Evolutionary conservation across 306 rosid species (phyloP).

Genomic region (Rosa persica): DNA sequence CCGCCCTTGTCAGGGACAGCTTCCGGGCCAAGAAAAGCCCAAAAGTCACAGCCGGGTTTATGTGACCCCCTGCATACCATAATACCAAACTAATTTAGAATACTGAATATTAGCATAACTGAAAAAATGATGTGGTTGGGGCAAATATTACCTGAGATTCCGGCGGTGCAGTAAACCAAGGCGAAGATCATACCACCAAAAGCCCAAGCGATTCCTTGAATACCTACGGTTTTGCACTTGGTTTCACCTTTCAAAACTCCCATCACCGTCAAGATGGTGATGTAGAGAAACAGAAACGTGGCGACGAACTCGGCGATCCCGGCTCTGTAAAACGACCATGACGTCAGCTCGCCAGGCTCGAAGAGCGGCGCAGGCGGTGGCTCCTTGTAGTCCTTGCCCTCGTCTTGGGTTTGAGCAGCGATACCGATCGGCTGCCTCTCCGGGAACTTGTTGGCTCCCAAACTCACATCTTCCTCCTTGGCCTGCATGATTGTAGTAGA

Average conservation of each 20-base stretch:
- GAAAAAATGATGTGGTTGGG: too few species aligned
- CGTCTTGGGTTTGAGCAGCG: constrained; percentile 74
- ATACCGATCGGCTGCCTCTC: constrained; percentile 81
- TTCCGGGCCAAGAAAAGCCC: constrained; percentile 82
- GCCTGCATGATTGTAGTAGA: constrained; percentile 51
- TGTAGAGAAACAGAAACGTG: constrained; percentile 53
- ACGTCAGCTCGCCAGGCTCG: constrained; percentile 73
- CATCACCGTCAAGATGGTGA: constrained; percentile 56
- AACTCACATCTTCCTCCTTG: constrained; percentile 73
- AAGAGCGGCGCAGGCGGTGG: constrained; percentile 67
- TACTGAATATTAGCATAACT: neutral
- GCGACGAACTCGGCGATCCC: constrained; percentile 63
- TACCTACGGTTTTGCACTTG: constrained; percentile 60
- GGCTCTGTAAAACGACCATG: constrained; percentile 71
- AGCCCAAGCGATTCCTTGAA: constrained; percentile 78
- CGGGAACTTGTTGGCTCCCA: constrained; percentile 87
- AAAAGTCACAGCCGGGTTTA: constrained; percentile 69
- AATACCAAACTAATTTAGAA: neutral
- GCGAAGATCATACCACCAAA: constrained; percentile 96
- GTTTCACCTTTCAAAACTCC: constrained; percentile 23
- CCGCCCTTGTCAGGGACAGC: constrained; percentile 75
- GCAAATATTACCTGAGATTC: constrained; percentile 63
- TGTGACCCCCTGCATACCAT: constrained; percentile 43
- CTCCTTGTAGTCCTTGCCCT: constrained; percentile 67
- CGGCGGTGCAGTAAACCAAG: constrained; percentile 91